Conservation (phyloP, 2,329 filamentous ascomycete genomes). For the Aspergillus arachidicola region DNA sequence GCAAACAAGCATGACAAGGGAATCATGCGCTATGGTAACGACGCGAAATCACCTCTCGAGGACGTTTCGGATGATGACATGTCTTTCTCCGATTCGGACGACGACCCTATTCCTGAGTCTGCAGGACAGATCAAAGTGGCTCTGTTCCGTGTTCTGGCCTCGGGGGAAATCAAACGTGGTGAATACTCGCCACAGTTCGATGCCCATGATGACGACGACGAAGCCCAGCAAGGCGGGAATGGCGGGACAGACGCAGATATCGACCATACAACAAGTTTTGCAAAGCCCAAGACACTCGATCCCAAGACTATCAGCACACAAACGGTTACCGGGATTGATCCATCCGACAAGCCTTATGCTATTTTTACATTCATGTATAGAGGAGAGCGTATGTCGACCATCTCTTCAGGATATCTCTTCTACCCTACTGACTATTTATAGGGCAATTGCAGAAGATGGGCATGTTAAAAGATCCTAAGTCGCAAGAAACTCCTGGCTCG, state of each 20-base stretch:
- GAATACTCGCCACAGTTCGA: conserved; percentile 98
- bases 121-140: conserved; percentile 98
- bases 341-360: conserved; percentile 92
- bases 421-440: conserved; percentile 37
- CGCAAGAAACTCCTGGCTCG: conserved; percentile 58
- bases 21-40: conserved; percentile 78
- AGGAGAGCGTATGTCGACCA: conserved; percentile 74
- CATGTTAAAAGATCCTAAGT: conserved; percentile 71
- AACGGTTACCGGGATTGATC: conserved; percentile 97
- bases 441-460: conserved; percentile 97
- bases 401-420: not conserved
- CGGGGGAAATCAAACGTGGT: conserved; percentile 94
- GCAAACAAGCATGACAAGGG: conserved; percentile 46
- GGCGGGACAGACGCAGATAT: conserved; percentile 75
- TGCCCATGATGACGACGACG: conserved; percentile 91
- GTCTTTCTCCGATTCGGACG: conserved; percentile 71
- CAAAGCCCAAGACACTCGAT: conserved; percentile 92
- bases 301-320: conserved; percentile 98
- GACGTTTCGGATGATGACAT: conserved; percentile 70
- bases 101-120: conserved; percentile 85
- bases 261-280: conserved; percentile 97
- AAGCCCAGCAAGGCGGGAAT: conserved; percentile 58
- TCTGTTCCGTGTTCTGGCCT: conserved; percentile 91
- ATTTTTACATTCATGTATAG: conserved; percentile 98
- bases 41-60: conserved; percentile 75